phyloP scores from a whole-genome alignment of 495 filamentous ascomycete species.

The Tuber brumale region DNA sequence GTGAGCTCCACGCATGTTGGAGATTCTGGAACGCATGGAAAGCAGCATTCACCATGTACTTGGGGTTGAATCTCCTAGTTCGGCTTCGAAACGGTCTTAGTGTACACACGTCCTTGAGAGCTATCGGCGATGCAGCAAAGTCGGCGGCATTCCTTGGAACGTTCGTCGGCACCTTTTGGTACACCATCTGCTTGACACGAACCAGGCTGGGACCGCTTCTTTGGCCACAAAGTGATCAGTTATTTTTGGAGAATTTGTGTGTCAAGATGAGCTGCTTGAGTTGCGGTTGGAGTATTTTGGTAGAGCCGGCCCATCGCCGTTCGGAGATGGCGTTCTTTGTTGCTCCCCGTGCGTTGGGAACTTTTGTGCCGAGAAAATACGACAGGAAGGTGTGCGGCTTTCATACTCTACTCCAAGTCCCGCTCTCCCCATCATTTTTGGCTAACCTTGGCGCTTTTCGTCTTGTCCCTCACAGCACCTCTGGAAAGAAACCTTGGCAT shows the following conservation, averaged over 20 bases:
- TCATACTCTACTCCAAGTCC: background rate
- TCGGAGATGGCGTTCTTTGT: conserved; percentile 83
- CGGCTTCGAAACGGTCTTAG: conserved; percentile 52
- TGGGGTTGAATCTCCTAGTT: conserved; percentile 69
- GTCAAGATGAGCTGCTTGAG: conserved; percentile 67
- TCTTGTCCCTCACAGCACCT: conserved; percentile 50
- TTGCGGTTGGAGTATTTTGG: conserved; percentile 78
- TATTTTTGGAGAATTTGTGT: conserved; percentile 59
- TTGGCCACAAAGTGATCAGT: conserved; percentile 47
- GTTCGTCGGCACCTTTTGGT: conserved; percentile 81
- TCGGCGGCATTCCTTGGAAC: conserved; percentile 77
- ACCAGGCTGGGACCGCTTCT: conserved; percentile 71
- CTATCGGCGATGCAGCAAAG: conserved; percentile 56
- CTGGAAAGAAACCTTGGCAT: conserved; percentile 68
- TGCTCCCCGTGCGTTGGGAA: conserved; percentile 71
- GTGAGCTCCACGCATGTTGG: conserved; percentile 67
- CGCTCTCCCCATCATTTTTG: background rate
- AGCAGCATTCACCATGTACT: conserved; percentile 70
- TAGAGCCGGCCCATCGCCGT: conserved; percentile 62
- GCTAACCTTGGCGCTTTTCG: conserved; percentile 29
- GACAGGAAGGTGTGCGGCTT: conserved; percentile 49
- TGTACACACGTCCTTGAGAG: conserved; percentile 44
- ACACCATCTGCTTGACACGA: conserved; percentile 75
- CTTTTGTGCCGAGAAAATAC: conserved; percentile 69
- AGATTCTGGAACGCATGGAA: conserved; percentile 67